These are phyloP conservation scores for Cordyceps tenuipes DNA, from an alignment of 2,329 filamentous ascomycete genomes.

Conservation along the genomic window DNA sequence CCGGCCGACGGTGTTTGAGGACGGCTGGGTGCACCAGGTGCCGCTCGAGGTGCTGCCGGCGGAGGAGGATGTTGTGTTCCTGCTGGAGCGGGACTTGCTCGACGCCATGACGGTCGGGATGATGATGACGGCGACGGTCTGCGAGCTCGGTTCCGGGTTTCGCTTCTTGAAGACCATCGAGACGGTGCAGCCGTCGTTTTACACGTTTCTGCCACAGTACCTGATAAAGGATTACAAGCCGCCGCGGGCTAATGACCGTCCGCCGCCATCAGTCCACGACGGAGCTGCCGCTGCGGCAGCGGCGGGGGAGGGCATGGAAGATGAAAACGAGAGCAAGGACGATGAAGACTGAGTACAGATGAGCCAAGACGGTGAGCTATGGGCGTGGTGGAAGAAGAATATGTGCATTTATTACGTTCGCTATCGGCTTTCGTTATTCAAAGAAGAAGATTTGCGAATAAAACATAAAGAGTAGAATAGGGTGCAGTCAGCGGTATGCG, in stretches of 20 bases:
- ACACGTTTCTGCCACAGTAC: conserved; percentile 58
- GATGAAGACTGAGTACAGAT: too few species aligned
- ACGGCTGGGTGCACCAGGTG: conserved; percentile 35
- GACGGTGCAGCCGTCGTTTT: conserved; percentile 52
- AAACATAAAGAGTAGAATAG: not conserved
- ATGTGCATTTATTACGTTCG: not conserved
- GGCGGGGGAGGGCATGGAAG: conserved; percentile 11
- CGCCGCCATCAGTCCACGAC: conserved; percentile 36
- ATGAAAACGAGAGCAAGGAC: not conserved
- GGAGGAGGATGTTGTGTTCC: conserved; percentile 37
- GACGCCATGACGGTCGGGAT: conserved; percentile 53
- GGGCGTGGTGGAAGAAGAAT: not conserved
- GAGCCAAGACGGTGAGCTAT: not conserved
- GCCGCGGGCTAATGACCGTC: conserved; percentile 37
- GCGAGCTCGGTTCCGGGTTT: conserved; percentile 52
- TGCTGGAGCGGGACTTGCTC: conserved; percentile 55
- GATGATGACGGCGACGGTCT: conserved; percentile 50
- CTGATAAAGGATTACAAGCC: conserved; percentile 60
- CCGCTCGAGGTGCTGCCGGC: conserved; percentile 12
- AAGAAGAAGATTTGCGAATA: not conserved
- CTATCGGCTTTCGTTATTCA: not conserved
- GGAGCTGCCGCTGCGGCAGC: conserved; percentile 18
- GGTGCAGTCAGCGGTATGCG: not conserved
- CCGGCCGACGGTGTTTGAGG: conserved; percentile 37
- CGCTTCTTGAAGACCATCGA: conserved; percentile 54